These are phyloP conservation scores for Cyclostephanos tholiformis DNA, from an alignment of 108 stramenopile genomes.

Conservation along the genomic window DNA sequence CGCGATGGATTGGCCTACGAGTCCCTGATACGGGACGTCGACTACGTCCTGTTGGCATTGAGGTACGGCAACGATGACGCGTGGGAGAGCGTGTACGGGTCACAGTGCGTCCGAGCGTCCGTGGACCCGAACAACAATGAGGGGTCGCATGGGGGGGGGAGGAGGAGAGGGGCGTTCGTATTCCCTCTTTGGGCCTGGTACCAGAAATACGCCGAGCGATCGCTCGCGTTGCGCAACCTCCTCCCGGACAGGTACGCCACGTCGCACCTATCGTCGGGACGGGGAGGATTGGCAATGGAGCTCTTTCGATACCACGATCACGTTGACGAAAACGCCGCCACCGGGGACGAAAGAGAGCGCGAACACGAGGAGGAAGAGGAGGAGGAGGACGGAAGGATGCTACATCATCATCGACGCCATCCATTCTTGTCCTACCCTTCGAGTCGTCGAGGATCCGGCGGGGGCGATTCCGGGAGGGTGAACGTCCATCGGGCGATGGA, in stretches of 20 bases:
- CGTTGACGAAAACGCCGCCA: background rate
- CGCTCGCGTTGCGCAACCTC: slow-evolving; percentile 37
- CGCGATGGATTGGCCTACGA: slow-evolving; percentile 23
- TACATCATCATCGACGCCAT: slow-evolving; percentile 21
- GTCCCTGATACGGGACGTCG: slow-evolving; percentile 51
- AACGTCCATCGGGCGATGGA: slow-evolving; percentile 53
- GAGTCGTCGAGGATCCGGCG: slow-evolving; percentile 31
- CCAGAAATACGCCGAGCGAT: slow-evolving; percentile 59
- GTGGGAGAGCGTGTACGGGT: slow-evolving; percentile 68
- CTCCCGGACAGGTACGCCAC: slow-evolving; percentile 12
- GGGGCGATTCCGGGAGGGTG: slow-evolving; percentile 31
- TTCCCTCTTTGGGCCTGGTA: slow-evolving; percentile 54
- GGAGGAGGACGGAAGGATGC: background rate
- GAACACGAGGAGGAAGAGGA: background rate
- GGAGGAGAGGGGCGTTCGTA: background rate
- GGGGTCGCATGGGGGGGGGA: background rate
- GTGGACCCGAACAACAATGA: slow-evolving; percentile 22
- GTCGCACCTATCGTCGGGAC: background rate
- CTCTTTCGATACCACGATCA: slow-evolving; percentile 37
- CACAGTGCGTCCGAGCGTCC: slow-evolving; percentile 55
- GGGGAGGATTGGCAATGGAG: slow-evolving; percentile 24
- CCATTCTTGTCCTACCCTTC: slow-evolving; percentile 20
- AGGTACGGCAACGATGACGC: slow-evolving; percentile 65
- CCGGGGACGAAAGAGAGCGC: background rate
- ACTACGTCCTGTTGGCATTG: slow-evolving; percentile 54